phyloP scores from a whole-genome alignment of 805 yeast genomes.

The Cyberlindnera petersonii region DNA sequence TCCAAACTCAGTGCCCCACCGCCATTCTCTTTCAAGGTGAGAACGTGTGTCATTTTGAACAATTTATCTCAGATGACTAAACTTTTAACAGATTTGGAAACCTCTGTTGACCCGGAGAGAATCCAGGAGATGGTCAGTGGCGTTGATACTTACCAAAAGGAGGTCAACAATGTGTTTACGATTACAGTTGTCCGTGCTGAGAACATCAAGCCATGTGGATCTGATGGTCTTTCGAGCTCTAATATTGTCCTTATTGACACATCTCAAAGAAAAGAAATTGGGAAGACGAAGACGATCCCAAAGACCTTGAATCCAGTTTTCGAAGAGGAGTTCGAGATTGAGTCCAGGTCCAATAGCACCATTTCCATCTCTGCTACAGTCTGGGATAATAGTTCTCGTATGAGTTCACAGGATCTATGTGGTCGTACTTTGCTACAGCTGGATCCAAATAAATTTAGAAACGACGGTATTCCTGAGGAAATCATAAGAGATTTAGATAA shows the following conservation, averaged over 20 bases:
- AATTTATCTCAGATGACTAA: slow-evolving; percentile 52
- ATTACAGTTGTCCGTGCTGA: slow-evolving; percentile 62
- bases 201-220: slow-evolving; percentile 45
- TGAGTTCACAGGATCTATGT: slow-evolving; percentile 55
- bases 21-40: slow-evolving; percentile 54
- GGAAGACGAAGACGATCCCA: slow-evolving; percentile 62
- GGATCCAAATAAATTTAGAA: slow-evolving; percentile 58
- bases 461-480: slow-evolving; percentile 66
- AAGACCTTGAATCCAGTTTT: slow-evolving; percentile 70
- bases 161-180: slow-evolving; percentile 53
- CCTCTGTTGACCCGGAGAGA: slow-evolving; percentile 52
- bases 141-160: slow-evolving; percentile 15
- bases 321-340: slow-evolving; percentile 79
- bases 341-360: slow-evolving; percentile 36
- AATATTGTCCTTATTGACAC: slow-evolving; percentile 63
- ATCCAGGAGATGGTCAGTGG: slow-evolving; percentile 33
- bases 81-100: slow-evolving; percentile 51
- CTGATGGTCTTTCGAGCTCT: slow-evolving; percentile 48
- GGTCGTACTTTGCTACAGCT: slow-evolving; percentile 60
- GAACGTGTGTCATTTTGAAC: slow-evolving; percentile 74
- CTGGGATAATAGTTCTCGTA: slow-evolving; percentile 58
- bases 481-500: slow-evolving; percentile 52
- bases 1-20: slow-evolving; percentile 38
- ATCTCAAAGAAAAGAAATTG: slow-evolving; percentile 49
- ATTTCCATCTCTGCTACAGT: slow-evolving; percentile 54